A percentile compares a stretch with the other conserved stretches of the same genome.
Conservation (phyloP, 345 rosid species). For the Gossypium bickii region DNA sequence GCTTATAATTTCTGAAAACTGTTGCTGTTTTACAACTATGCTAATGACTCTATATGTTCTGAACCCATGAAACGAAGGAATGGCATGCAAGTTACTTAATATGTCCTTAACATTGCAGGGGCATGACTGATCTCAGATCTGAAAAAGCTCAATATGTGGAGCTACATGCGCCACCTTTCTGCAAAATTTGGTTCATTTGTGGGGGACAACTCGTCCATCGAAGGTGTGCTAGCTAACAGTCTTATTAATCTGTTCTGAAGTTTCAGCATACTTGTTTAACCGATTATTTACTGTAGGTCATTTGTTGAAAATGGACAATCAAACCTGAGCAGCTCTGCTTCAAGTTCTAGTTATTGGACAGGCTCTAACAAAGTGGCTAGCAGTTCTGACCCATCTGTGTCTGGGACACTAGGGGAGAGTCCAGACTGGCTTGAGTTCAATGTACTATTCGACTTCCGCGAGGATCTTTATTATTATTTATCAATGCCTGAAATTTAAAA, state of each 20-base stretch:
- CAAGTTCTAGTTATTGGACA: constrained; percentile 13
- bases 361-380: neutral
- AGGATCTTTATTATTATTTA: neutral
- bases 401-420: constrained; percentile 16
- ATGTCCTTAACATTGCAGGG: constrained; percentile 39
- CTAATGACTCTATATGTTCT: neutral
- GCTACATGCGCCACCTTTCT: constrained; percentile 42
- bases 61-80: neutral
- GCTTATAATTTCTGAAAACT: neutral
- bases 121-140: constrained; percentile 48
- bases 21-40: neutral
- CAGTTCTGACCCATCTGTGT: neutral
- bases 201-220: constrained; percentile 34
- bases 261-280: neutral
- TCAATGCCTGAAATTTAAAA: neutral
- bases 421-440: constrained; percentile 10
- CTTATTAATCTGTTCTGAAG: neutral
- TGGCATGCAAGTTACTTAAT: neutral
- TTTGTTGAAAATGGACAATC: constrained; percentile 2
- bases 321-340: neutral
- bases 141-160: constrained; percentile 54
- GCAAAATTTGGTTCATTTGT: constrained; percentile 57
- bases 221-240: constrained; percentile 1
- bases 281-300: neutral
- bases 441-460: constrained; percentile 8